Base-by-base conservation (phyloP, 225 moss, liverwort and hornwort species). In the Takakia lepidozioides region DNA sequence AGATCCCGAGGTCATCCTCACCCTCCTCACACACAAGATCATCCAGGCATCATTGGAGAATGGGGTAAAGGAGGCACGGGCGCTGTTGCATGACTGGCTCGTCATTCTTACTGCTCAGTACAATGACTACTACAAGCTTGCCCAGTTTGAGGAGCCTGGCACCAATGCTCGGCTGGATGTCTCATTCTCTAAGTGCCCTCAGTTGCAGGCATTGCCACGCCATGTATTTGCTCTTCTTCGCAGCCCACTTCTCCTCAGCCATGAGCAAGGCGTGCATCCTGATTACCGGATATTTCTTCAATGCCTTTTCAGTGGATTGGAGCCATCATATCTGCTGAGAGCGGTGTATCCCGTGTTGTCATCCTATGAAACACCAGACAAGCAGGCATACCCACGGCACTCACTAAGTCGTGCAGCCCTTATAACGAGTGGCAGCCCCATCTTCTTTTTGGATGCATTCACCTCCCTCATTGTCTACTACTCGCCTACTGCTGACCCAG, bases 381-480 rank as follows among this genome's bases (percentile, higher is more conserved):
- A 98, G 65, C 87, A 79, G 67, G 98, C 98, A 20, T 98, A 85
- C 59, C 81, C 98, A 38, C 80, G 87, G 25, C 98, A 98, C 63
- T 91, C 91, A 28, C 72, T 98, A 9, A 91, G 91, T 68, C 80
- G 98, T 67, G 83, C 91, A 48, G 98, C 98, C 52, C 70, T 98
- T 45, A 91, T 98, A 37, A 91, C 98, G 25, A 91, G 98, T 70
- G 98, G 91, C 62, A 91, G 91, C 62, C 98, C 98, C 38, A 98
- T 98, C 43, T 98, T 98, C 64, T 98, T 98, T 56, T 57, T 98
- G 73, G 98, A 98, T 62, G 87, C 98, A 19, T 98, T 87, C 36
- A 98, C 98, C 6, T 76, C 85, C n/a, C 83, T 98, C 18, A 81
- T 98, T 58, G 98, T 98, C 38, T 98, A 98, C 65, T 98, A 98